phyloP scores from a whole-genome alignment of 1,284 basidiomycete species.

The Pisolithus thermaeus region DNA sequence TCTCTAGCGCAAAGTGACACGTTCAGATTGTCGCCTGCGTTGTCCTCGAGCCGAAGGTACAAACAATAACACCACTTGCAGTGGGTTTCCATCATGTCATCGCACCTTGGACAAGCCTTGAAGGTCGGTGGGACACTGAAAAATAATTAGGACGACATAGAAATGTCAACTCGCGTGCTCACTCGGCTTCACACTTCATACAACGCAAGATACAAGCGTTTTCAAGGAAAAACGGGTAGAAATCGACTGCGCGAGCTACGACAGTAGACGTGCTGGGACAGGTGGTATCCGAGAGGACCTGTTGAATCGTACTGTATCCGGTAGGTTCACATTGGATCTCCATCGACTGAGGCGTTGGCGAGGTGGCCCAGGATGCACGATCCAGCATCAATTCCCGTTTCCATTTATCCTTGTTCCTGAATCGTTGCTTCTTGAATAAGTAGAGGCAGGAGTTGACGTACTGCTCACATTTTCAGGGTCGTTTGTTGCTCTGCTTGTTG shows the following conservation, averaged over 20 bases:
- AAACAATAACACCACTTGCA: constrained; percentile 44
- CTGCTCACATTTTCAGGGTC: constrained; percentile 21
- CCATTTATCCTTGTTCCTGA: constrained; percentile 29
- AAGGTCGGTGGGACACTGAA: constrained; percentile 39
- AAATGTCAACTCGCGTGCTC: constrained; percentile 12
- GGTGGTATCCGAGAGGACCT: constrained; percentile 30
- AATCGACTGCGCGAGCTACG: constrained; percentile 48
- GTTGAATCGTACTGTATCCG: constrained; percentile 29
- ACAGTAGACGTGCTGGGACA: constrained; percentile 40
- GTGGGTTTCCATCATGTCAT: constrained; percentile 44
- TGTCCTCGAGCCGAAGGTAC: constrained; percentile 47
- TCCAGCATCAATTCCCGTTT: constrained; percentile 17
- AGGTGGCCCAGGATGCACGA: background rate
- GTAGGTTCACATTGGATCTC: background rate
- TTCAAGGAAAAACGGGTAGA: constrained; percentile 44
- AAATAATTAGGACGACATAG: background rate
- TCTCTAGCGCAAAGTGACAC: constrained; percentile 42
- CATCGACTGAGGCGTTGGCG: background rate
- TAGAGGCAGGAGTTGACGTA: background rate
- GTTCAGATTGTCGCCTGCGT: constrained; percentile 33
- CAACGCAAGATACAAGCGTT: constrained; percentile 47
- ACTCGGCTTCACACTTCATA: constrained; percentile 48
- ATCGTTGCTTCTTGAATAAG: constrained; percentile 3
- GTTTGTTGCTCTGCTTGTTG: constrained; percentile 26
- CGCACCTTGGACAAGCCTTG: constrained; percentile 45